Percentiles rank a stretch among this genome's conserved stretches.
Conservation (phyloP, 1,284 basidiomycete genomes). For the Ustilago shanxiensis region DNA sequence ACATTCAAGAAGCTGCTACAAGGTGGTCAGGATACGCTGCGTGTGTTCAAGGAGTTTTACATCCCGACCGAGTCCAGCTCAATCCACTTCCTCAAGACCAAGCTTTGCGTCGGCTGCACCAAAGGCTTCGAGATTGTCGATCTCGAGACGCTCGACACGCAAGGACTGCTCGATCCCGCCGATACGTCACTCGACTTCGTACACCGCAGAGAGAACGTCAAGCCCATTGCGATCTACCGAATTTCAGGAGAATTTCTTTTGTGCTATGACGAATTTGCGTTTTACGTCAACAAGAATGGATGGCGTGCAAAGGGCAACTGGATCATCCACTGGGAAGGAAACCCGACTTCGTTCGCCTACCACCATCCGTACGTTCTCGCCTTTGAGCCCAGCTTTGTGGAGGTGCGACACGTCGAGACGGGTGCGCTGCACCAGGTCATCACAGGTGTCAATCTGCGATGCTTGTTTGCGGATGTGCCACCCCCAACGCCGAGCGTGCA, state of each 20-base stretch:
- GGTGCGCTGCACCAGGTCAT: conserved; percentile 94
- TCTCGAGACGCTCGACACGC: conserved; percentile 95
- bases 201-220: conserved; percentile 85
- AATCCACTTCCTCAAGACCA: conserved; percentile 97
- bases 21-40: conserved; percentile 92
- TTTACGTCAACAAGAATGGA: conserved; percentile 97
- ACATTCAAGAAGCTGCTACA: conserved; percentile 90
- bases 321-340: conserved; percentile 97
- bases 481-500: conserved; percentile 74
- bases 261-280: conserved; percentile 99
- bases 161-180: conserved; percentile 92
- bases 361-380: conserved; percentile 97
- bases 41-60: conserved; percentile 95
- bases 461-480: conserved; percentile 93
- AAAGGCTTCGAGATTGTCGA: conserved; percentile 99
- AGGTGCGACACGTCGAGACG: conserved; percentile 94
- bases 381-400: conserved; percentile 95
- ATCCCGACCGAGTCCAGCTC: conserved; percentile 97
- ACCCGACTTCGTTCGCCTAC: conserved; percentile 91
- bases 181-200: conserved; percentile 95
- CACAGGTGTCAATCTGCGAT: conserved; percentile 75
- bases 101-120: conserved; percentile 95
- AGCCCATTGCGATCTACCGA: conserved; percentile 95
- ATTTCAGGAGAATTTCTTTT: conserved; percentile 96
- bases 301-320: conserved; percentile 90